phyloP scores from a whole-genome alignment of 192 early-diverging fungal species.

The Coemansia sp. region DNA sequence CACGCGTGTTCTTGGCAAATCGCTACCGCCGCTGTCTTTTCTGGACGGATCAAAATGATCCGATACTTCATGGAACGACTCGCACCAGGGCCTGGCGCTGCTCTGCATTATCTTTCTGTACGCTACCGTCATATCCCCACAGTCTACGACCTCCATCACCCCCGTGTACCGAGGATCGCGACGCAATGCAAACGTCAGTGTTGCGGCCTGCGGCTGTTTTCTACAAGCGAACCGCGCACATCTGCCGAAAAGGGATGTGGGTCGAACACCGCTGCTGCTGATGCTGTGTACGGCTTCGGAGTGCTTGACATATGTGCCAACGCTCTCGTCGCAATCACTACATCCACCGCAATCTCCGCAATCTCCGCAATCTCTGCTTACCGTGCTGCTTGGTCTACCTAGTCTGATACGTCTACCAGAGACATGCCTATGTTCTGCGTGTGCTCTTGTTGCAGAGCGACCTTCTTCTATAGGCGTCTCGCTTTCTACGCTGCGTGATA shows the following conservation, averaged over 20 bases:
- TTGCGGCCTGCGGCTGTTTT: background rate
- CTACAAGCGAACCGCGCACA: background rate
- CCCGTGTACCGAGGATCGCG: constrained; percentile 15
- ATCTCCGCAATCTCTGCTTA: too few relatives aligned
- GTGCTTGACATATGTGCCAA: too few relatives aligned
- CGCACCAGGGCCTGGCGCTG: constrained; percentile 19
- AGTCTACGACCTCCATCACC: constrained; percentile 24
- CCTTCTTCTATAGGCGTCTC: background rate
- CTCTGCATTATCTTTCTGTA: constrained; percentile 26
- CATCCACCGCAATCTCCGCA: too few relatives aligned
- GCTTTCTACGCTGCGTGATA: background rate
- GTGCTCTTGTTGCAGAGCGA: background rate
- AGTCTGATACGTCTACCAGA: too few relatives aligned
- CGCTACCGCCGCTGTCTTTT: too few relatives aligned
- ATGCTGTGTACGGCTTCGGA: too few relatives aligned
- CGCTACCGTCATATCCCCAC: constrained; percentile 10
- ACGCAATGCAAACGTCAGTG: constrained; percentile 15
- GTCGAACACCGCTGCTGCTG: too few relatives aligned
- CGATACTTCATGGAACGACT: constrained; percentile 32
- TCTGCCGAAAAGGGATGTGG: background rate
- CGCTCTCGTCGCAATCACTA: too few relatives aligned
- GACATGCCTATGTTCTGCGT: too few relatives aligned
- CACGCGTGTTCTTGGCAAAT: too few relatives aligned
- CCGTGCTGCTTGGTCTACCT: too few relatives aligned
- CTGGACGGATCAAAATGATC: too few relatives aligned